phyloP scores from a whole-genome alignment of 805 yeast species.

The Kazachstania psychrophila region DNA sequence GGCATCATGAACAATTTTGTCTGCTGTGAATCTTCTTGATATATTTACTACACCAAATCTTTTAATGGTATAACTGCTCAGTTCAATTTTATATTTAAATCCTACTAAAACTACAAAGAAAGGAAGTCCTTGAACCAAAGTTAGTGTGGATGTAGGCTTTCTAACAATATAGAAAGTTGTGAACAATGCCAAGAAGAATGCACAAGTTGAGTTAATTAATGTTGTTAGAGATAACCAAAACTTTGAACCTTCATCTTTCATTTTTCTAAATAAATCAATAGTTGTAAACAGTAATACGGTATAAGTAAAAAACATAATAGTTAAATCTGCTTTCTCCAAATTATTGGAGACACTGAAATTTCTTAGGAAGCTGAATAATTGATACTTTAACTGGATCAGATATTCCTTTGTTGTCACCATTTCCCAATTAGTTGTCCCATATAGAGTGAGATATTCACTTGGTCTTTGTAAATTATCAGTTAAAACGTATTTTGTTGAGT shows the following conservation, averaged over 20 bases:
- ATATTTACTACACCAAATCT: conserved; percentile 30
- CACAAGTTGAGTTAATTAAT: conserved; percentile 67
- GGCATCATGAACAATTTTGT: conserved; percentile 28
- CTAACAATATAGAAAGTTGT: conserved; percentile 47
- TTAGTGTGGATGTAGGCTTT: conserved; percentile 55
- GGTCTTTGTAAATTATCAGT: conserved; percentile 15
- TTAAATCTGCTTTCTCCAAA: conserved; percentile 57
- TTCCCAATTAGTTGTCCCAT: conserved; percentile 49
- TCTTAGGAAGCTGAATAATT: background rate
- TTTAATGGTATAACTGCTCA: conserved; percentile 50
- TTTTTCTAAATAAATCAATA: conserved; percentile 59
- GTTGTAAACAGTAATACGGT: conserved; percentile 80
- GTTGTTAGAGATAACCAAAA: conserved; percentile 85
- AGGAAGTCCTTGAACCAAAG: conserved; percentile 85
- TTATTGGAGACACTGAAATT: conserved; percentile 17
- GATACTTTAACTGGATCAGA: conserved; percentile 2
- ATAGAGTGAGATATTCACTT: conserved; percentile 18
- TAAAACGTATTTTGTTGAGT: conserved; percentile 17
- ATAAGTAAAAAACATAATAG: conserved; percentile 69
- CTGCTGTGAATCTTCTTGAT: conserved; percentile 25
- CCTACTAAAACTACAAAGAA: conserved; percentile 89
- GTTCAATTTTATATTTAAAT: conserved; percentile 70
- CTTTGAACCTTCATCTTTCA: conserved; percentile 70
- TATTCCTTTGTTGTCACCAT: conserved; percentile 21
- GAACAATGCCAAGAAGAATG: conserved; percentile 71